Evolutionary conservation across 805 yeast genomes (phyloP).

Genomic region (Spathaspora sp.): DNA sequence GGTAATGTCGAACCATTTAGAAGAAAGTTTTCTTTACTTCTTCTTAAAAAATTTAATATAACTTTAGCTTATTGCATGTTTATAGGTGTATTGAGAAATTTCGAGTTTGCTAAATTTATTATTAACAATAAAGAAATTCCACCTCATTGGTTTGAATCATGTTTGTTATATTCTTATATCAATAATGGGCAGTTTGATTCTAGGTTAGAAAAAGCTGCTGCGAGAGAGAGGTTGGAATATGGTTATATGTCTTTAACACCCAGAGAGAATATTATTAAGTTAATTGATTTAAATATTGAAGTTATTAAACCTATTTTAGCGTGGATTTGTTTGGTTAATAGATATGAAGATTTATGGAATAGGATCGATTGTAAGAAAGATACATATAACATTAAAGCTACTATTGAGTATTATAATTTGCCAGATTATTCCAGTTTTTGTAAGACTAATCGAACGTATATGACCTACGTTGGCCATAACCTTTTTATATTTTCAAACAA

Average conservation of each 20-base stretch:
- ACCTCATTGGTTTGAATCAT: neutral
- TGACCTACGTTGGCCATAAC: neutral
- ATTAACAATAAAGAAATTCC: neutral
- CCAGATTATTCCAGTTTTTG: neutral
- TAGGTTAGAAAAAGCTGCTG: neutral
- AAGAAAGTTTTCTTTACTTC: too few relatives aligned
- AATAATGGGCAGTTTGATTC: neutral
- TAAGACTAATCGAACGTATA: neutral
- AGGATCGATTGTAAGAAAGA: neutral
- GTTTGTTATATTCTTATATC: neutral
- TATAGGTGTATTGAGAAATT: neutral
- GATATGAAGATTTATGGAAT: neutral
- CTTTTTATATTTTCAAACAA: too few relatives aligned
- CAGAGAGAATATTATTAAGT: too few relatives aligned
- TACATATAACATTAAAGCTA: neutral
- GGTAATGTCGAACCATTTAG: too few relatives aligned
- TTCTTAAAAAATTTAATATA: too few relatives aligned
- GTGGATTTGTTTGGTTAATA: neutral
- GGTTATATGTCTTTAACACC: neutral
- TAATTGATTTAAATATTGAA: neutral
- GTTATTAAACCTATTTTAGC: neutral
- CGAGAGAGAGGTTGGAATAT: neutral
- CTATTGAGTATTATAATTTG: too few relatives aligned
- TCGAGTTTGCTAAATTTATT: neutral
- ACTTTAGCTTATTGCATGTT: neutral